Conservation (phyloP, 441 rosid species). For the Iberis amara region DNA sequence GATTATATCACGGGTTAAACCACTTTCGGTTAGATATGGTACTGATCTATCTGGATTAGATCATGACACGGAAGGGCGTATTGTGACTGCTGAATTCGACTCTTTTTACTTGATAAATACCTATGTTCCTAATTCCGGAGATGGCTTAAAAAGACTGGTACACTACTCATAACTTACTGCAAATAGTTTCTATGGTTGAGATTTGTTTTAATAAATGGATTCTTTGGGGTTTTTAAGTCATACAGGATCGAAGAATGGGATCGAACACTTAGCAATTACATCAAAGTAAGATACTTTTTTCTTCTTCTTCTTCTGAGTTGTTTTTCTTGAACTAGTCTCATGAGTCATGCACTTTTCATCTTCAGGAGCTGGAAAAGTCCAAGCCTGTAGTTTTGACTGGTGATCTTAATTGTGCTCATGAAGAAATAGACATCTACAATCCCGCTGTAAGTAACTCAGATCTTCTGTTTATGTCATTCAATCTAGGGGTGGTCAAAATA, state of each 20-base stretch:
- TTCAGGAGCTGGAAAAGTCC: slow-evolving; percentile 80
- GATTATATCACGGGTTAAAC: slow-evolving; percentile 91
- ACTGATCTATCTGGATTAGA: slow-evolving; percentile 67
- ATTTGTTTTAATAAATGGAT: neutral
- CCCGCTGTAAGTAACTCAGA: slow-evolving; percentile 58
- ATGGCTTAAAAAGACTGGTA: slow-evolving; percentile 94
- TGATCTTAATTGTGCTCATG: slow-evolving; percentile 90
- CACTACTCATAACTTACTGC: slow-evolving; percentile 11
- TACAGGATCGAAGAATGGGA: slow-evolving; percentile 84
- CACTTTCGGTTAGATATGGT: slow-evolving; percentile 83
- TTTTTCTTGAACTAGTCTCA: slow-evolving; percentile 15
- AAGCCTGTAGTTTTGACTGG: slow-evolving; percentile 93
- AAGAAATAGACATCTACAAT: slow-evolving; percentile 83
- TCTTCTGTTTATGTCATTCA: neutral
- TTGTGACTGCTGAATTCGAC: slow-evolving; percentile 82
- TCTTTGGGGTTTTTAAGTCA: slow-evolving; percentile 38
- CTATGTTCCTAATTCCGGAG: slow-evolving; percentile 92
- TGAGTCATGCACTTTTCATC: slow-evolving; percentile 21
- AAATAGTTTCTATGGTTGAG: slow-evolving; percentile 2
- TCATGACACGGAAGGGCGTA: slow-evolving; percentile 81
- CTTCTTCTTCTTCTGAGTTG: neutral
- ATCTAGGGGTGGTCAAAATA: too few species aligned
- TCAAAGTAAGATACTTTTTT: slow-evolving; percentile 54
- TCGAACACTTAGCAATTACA: slow-evolving; percentile 59
- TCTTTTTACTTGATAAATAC: slow-evolving; percentile 64